These are phyloP conservation scores for Rhizophagus sp. DNA, from an alignment of 192 early-diverging fungal genomes.

Conservation along the genomic window DNA sequence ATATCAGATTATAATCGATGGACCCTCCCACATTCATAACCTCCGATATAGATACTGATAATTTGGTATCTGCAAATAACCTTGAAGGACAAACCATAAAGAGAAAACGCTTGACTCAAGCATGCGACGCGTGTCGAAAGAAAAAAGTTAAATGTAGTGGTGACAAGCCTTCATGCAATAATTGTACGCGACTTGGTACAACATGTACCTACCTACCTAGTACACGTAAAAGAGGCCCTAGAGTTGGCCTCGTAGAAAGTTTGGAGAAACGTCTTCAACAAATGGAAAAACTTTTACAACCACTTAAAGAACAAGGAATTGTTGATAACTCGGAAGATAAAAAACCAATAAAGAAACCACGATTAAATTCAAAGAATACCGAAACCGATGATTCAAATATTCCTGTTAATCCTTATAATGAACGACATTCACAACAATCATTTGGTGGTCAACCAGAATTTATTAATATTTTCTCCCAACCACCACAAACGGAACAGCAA, in stretches of 20 bases:
- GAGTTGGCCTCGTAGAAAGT: slow-evolving; percentile 76
- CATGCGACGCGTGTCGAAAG: slow-evolving; percentile 71
- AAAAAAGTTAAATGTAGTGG: slow-evolving; percentile 74
- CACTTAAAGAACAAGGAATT: slow-evolving; percentile 32
- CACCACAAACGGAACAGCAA: background rate
- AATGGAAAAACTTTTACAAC: slow-evolving; percentile 72
- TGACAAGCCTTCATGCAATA: slow-evolving; percentile 73
- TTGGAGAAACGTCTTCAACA: slow-evolving; percentile 75
- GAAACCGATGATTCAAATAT: background rate
- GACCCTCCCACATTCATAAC: background rate
- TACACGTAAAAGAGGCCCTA: slow-evolving; percentile 87
- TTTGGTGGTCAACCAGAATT: background rate
- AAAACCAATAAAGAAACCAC: slow-evolving; percentile 6
- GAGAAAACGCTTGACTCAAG: slow-evolving; percentile 68
- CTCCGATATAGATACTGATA: background rate
- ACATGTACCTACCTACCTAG: slow-evolving; percentile 81
- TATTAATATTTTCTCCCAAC: background rate
- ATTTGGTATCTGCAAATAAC: background rate
- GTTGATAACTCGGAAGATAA: slow-evolving; percentile 26
- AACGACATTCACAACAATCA: background rate
- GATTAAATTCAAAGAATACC: background rate
- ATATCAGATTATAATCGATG: background rate
- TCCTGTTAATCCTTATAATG: background rate
- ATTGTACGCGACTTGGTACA: slow-evolving; percentile 67
- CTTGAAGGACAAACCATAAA: slow-evolving; percentile 32